Base-by-base conservation (phyloP, 805 yeast species). In the Yarrowia deformans region DNA sequence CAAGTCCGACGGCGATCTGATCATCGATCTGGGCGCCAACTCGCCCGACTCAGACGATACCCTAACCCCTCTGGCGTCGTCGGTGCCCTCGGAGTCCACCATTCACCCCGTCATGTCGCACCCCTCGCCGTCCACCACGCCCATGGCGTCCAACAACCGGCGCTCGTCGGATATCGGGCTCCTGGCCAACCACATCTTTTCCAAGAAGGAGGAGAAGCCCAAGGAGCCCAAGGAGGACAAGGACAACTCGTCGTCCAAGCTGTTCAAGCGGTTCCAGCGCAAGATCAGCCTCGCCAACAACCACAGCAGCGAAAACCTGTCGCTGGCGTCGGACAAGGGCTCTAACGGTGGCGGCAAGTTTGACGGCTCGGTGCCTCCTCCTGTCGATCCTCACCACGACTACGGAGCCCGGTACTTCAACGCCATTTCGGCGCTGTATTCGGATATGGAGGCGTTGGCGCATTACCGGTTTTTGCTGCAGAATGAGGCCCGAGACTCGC, bases 211-310 rank as follows among this genome's bases (percentile, higher is more conserved):
- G 18, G 50, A 63, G 39, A 63, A 63, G 37, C 52, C 48, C 43
- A 56, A 55, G 61, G 34, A 54, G 60, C 45, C 45, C 34, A 55
- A 58, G 50, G 66, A 60, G 14, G 52, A 60, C 42, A 45, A 60
- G 42, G 66, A 60, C 66, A 60, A 34, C 16, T 43, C 66, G 40
- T 45, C 52, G 18, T 60, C 66, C 42, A 60, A 60, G 66, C 37
- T 63, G 39, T 63, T 63, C 68, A 63, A 63, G 56, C 68, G 68
- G 39, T 63, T 63, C 56, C 68, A 63, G 56, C 56, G 68, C 12
- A 63, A 49, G 13, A 48, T 63, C 39, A 29, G 43, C n/a, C 23
- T 63, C 12, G 55, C 56, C 23, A 49, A 39, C 43, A 61, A 63
- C 13, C 68, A 48, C 46, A 29, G 39, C 56, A 48, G 29, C 37